Conservation (phyloP, 345 rosid genomes). For the Populus pruinosa region DNA sequence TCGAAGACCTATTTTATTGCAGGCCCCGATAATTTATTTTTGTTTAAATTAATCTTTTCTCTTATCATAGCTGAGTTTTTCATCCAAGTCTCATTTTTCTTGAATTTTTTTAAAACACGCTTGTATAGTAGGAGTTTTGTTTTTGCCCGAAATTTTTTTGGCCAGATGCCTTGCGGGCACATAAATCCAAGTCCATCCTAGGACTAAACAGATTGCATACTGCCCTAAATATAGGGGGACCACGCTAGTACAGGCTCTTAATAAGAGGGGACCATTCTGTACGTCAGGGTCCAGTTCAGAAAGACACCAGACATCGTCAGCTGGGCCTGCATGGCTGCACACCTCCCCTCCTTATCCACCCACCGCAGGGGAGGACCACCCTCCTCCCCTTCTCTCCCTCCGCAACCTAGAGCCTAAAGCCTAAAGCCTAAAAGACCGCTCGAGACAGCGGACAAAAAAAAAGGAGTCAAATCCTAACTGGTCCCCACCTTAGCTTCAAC, state of each 20-base stretch:
- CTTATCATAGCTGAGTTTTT: no score
- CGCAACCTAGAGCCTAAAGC: no score
- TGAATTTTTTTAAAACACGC: no score
- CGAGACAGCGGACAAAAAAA: not conserved
- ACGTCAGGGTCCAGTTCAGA: not conserved
- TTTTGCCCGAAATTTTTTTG: no score
- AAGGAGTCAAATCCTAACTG: slow-evolving; percentile 1
- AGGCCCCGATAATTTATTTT: no score
- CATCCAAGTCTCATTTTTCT: no score
- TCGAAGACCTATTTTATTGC: no score
- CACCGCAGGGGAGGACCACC: not conserved
- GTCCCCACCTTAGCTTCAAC: not conserved
- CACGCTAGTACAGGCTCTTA: not conserved
- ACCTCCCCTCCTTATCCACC: not conserved
- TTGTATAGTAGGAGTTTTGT: no score
- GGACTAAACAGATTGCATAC: not conserved
- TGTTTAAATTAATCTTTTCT: no score
- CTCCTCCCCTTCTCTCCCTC: not conserved
- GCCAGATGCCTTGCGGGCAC: no score
- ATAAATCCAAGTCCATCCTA: not conserved
- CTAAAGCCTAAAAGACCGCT: not conserved
- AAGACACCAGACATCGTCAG: not conserved
- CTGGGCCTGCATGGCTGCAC: not conserved
- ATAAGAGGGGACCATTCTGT: not conserved
- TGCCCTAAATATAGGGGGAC: not conserved